Conservation (phyloP, 257 asterid genomes). For the Plectranthus barbatus region DNA sequence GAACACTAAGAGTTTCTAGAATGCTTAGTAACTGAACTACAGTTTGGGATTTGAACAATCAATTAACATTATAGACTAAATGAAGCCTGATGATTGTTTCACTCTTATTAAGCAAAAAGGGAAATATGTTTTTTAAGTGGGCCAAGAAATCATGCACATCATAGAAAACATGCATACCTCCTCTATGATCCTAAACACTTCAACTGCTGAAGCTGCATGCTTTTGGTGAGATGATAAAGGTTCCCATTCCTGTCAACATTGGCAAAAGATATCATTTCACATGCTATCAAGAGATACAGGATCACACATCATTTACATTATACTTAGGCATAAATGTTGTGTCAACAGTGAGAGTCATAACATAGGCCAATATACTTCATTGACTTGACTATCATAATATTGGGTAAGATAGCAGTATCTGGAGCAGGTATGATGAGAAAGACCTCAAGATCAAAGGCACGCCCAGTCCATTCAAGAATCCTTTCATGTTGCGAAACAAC, state of each 20-base stretch:
- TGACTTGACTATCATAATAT: background rate
- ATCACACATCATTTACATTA: background rate
- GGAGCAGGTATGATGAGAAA: constrained; percentile 14
- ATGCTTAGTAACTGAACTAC: background rate
- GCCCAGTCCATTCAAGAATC: constrained; percentile 93
- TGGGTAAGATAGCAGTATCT: constrained; percentile 1
- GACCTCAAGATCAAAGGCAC: constrained; percentile 96
- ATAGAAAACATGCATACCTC: constrained; percentile 52
- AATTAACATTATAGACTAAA: constrained; percentile 1
- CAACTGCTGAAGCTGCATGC: constrained; percentile 96
- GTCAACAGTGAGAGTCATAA: constrained; percentile 6
- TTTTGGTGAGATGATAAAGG: constrained; percentile 83
- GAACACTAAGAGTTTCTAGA: background rate
- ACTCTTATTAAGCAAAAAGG: constrained; percentile 1
- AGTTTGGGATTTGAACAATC: background rate
- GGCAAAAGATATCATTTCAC: constrained; percentile 7
- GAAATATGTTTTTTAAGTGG: background rate
- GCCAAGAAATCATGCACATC: background rate
- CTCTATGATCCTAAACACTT: constrained; percentile 92
- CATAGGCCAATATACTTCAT: background rate
- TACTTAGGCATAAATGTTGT: constrained; percentile 2
- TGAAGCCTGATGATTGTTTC: background rate
- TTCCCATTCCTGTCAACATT: constrained; percentile 70
- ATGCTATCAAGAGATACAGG: background rate
- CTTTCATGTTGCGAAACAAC: constrained; percentile 79